phyloP scores from a whole-genome alignment of 306 rosid species.

The Acmispon strigosus region DNA sequence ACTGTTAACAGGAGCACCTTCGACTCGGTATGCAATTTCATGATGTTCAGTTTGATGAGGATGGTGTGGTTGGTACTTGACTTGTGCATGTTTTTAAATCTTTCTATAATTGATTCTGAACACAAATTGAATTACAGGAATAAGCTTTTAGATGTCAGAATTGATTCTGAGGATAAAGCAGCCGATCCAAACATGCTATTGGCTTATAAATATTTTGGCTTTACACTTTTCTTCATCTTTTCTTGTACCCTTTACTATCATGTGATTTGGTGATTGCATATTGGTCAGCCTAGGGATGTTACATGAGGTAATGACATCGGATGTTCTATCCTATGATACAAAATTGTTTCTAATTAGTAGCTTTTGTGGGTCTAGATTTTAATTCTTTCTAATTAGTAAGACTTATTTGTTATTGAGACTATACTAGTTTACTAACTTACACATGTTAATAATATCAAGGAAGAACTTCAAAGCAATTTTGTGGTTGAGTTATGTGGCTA shows the following conservation, averaged over 20 bases:
- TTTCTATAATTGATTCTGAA: too few relatives aligned
- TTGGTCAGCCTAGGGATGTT: neutral
- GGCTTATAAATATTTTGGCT: neutral
- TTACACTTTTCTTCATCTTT: neutral
- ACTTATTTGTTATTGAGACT: neutral
- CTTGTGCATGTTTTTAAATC: neutral
- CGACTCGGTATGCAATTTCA: slow-evolving; percentile 30
- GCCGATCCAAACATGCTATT: too few relatives aligned
- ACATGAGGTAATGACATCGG: neutral
- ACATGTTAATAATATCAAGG: neutral
- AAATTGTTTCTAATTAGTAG: neutral
- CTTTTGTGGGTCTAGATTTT: too few relatives aligned
- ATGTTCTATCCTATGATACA: neutral
- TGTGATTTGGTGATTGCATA: neutral
- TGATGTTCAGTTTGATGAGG: neutral
- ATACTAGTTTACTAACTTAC: neutral
- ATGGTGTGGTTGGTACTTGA: neutral
- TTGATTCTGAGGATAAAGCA: too few relatives aligned
- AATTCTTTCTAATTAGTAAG: neutral
- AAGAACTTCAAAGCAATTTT: neutral
- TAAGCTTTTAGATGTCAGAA: too few relatives aligned
- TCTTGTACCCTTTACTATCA: neutral
- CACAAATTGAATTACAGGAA: too few relatives aligned
- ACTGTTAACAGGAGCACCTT: slow-evolving; percentile 33
- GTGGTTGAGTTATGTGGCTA: neutral